Conservation (phyloP, 2,329 filamentous ascomycete genomes). For the Microsporum audouinii region DNA sequence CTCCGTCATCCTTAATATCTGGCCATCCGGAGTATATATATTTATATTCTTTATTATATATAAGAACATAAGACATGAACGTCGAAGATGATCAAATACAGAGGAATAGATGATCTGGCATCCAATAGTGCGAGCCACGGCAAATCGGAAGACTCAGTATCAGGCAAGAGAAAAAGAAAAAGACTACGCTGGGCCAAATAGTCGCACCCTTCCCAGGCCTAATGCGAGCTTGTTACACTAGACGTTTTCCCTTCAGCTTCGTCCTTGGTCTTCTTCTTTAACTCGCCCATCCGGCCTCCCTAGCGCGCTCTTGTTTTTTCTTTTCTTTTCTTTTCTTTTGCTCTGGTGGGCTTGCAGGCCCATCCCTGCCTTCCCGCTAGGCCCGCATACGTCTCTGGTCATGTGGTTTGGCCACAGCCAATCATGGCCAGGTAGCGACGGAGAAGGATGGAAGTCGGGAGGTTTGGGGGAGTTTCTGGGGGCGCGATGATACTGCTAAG, state of each 20-base stretch:
- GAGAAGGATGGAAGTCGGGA: background rate
- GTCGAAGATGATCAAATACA: background rate
- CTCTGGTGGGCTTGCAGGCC: background rate
- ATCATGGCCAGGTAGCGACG: background rate
- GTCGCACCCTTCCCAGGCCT: background rate
- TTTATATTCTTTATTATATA: background rate
- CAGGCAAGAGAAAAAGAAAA: background rate
- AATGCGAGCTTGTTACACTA: background rate
- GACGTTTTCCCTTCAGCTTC: background rate
- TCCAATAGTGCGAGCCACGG: slow-evolving; percentile 2
- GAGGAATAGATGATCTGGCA: background rate
- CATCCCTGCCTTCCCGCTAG: slow-evolving; percentile 17
- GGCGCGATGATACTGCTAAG: no score
- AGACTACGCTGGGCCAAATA: background rate
- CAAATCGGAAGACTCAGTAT: background rate
- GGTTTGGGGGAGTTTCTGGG: background rate
- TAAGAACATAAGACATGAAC: background rate
- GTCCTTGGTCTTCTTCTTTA: background rate
- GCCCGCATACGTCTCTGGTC: slow-evolving; percentile 16
- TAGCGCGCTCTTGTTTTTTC: background rate
- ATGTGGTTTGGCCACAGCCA: slow-evolving; percentile 10
- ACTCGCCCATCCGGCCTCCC: background rate
- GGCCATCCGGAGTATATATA: background rate
- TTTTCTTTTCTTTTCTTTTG: background rate
- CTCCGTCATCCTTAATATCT: background rate